Evolutionary conservation across 495 filamentous ascomycete genomes (phyloP).

Genomic region (Acidiella bohemica): DNA sequence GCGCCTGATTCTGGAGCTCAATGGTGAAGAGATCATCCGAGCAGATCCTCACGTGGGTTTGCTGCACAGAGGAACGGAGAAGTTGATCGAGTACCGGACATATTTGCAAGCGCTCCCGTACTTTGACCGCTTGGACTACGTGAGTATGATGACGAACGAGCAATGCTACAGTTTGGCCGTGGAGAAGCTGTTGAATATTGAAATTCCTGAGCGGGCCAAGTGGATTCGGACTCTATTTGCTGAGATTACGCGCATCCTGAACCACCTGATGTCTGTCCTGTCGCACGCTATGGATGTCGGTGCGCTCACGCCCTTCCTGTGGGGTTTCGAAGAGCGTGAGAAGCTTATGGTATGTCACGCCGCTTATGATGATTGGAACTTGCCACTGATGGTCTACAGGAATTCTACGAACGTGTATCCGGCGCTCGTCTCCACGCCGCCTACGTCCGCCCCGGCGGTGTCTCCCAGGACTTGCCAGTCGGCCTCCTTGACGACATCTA

Average conservation of each 20-base stretch:
- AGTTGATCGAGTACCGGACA: constrained; percentile 99
- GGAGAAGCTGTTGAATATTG: constrained; percentile 95
- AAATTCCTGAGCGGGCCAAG: constrained; percentile 90
- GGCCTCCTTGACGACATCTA: constrained; percentile 98
- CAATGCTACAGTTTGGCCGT: constrained; percentile 91
- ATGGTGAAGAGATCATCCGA: constrained; percentile 93
- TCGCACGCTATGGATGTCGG: constrained; percentile 99
- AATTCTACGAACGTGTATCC: constrained; percentile 99
- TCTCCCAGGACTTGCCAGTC: constrained; percentile 85
- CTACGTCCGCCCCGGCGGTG: constrained; percentile 95
- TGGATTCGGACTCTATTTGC: constrained; percentile 94
- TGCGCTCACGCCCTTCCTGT: constrained; percentile 94
- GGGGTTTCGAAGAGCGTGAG: constrained; percentile 99
- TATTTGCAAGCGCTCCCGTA: constrained; percentile 97
- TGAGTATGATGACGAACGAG: constrained; percentile 99
- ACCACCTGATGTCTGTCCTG: constrained; percentile 96
- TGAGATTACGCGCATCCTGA: constrained; percentile 88
- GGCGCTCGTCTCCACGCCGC: constrained; percentile 96
- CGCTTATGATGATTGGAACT: neutral
- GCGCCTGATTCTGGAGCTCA: constrained; percentile 92
- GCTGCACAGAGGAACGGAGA: constrained; percentile 95
- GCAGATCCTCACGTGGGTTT: constrained; percentile 94
- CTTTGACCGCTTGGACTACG: constrained; percentile 97
- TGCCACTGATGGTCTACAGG: constrained; percentile 37
- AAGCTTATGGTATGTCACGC: constrained; percentile 73